Base-by-base conservation (phyloP, 371 early-diverging fungal genomes). In the Mucor ambiguus region DNA sequence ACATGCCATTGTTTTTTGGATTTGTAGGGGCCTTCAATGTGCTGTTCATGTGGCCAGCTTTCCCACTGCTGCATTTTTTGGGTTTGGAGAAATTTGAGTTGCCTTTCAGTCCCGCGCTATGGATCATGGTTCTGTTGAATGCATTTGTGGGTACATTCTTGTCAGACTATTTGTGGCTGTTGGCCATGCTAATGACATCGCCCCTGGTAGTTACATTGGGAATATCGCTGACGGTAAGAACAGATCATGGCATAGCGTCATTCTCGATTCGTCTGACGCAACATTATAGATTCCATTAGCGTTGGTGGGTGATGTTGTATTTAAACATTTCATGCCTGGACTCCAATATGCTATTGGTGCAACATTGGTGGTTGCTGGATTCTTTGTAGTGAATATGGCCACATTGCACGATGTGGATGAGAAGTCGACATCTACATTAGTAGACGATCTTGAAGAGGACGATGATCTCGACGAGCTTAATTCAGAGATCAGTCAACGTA, bases 151-250 rank as follows among this genome's bases (percentile, higher is more conserved):
- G 95, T 6, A 91, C 94, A 3, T 90, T 91, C 64, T 67, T 93
- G 79, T 93, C 92, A 0, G 94, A 93, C 64, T 92, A 90, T 60
- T 67, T 93, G 6, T 94, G 95, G 95, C 69, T 93, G 30, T 65
- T 89, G 52, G 81, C 94, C 4, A 88, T 92, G 87, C 78, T 93
- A 3, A 85, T 93, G 88, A 93, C 94, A 0, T 89, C 93, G 28
- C 94, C 94, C 12, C 69, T 93, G 70, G 88, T 90, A 3, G 92
- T 91, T 1, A 92, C 94, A 5, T 74, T 93, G 37, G 93, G 92
- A 3, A 72, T 93, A 20, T 88, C 92, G 22, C 68, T 95, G 55
- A 91, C 93, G 12, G 83, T 83, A 78, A 70, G 64, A 63, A 20
- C 35, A 59, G 29, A 38, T 18, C 20, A 41, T 16, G 43, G 20